Evolutionary conservation across 345 rosid genomes (phyloP).

Genomic region (Populus deltoides): DNA sequence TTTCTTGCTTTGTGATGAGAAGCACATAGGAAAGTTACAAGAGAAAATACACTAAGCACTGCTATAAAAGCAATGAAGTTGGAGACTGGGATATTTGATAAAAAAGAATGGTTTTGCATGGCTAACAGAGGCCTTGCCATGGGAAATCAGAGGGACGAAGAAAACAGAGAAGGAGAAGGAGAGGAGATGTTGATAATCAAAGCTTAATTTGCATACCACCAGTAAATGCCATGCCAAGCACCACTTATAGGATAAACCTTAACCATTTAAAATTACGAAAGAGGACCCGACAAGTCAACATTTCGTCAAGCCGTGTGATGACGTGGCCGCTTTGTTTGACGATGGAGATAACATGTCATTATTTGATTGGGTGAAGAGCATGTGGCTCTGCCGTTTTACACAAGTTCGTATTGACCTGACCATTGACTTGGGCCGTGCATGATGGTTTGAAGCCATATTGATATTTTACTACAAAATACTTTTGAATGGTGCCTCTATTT

Average conservation of each 20-base stretch:
- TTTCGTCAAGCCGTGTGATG: not conserved
- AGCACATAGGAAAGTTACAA: slow-evolving; percentile 16
- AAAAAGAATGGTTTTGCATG: slow-evolving; percentile 4
- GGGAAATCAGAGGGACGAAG: not conserved
- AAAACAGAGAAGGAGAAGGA: not conserved
- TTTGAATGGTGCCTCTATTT: not conserved
- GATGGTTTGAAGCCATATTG: not conserved
- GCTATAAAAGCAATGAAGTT: not conserved
- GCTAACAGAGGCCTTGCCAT: slow-evolving; percentile 27
- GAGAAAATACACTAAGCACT: slow-evolving; percentile 17
- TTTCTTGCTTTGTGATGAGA: slow-evolving; percentile 16
- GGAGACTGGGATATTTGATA: not conserved
- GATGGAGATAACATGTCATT: not conserved
- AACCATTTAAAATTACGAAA: no score
- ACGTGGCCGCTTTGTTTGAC: not conserved
- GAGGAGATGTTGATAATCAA: not conserved
- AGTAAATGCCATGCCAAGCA: not conserved
- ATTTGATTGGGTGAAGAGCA: not conserved
- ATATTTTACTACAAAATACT: not conserved
- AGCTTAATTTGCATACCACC: not conserved
- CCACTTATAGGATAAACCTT: no score
- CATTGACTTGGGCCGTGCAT: not conserved
- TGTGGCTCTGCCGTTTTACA: not conserved
- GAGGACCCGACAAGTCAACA: not conserved
- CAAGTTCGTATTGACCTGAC: not conserved